Percentiles rank a stretch among this genome's conserved stretches.
These are phyloP conservation scores for Iberis pinnata DNA, from an alignment of 345 rosid genomes.

Conservation along the genomic window DNA sequence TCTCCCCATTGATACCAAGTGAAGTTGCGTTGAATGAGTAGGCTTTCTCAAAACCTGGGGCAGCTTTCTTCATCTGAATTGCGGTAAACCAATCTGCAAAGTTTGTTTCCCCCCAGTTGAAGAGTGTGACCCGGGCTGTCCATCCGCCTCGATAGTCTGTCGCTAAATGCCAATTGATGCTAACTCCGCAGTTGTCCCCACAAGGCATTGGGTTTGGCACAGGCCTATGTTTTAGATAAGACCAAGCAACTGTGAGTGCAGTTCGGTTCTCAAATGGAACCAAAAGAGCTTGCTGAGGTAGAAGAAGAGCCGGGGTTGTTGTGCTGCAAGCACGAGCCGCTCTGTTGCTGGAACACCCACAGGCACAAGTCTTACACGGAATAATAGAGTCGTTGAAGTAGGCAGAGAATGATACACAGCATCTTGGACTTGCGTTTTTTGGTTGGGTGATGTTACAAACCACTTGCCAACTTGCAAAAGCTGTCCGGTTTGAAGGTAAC, in stretches of 20 bases:
- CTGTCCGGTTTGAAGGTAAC: slow-evolving; percentile 51
- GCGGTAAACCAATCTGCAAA: slow-evolving; percentile 91
- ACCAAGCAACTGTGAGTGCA: slow-evolving; percentile 56
- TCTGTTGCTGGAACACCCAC: slow-evolving; percentile 52
- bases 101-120: slow-evolving; percentile 75
- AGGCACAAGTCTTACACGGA: slow-evolving; percentile 84
- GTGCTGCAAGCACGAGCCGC: slow-evolving; percentile 56
- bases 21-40: slow-evolving; percentile 74
- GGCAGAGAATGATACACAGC: slow-evolving; percentile 90
- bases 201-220: slow-evolving; percentile 81
- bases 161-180: slow-evolving; percentile 77
- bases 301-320: slow-evolving; percentile 58
- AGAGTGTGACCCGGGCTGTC: slow-evolving; percentile 79
- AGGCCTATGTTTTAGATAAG: slow-evolving; percentile 43
- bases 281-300: slow-evolving; percentile 77
- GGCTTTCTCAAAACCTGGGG: slow-evolving; percentile 64
- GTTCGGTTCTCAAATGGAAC: slow-evolving; percentile 83
- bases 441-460: slow-evolving; percentile 88
- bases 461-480: slow-evolving; percentile 88
- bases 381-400: slow-evolving; percentile 80
- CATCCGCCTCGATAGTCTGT: slow-evolving; percentile 78
- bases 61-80: slow-evolving; percentile 52
- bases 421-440: slow-evolving; percentile 38
- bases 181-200: slow-evolving; percentile 86
- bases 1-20: slow-evolving; percentile 34